Conservation (phyloP, 495 filamentous ascomycete species). For the Oleoguttula mirabilis region DNA sequence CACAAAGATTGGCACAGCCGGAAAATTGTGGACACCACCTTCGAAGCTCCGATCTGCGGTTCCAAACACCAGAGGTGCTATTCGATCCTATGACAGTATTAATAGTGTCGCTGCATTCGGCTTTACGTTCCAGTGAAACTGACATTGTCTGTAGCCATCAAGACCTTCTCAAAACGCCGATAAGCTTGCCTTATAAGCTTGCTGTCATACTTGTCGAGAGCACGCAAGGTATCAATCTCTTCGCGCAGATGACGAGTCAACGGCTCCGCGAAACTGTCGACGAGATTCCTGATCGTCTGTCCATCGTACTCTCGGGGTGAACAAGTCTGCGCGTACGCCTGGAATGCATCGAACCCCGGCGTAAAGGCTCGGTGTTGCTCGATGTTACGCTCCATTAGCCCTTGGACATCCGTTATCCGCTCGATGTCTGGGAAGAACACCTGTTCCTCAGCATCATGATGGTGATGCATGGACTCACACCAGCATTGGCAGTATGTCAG, state of each 20-base stretch:
- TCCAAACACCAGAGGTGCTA: slow-evolving; percentile 25
- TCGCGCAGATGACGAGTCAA: slow-evolving; percentile 34
- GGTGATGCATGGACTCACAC: slow-evolving; percentile 30
- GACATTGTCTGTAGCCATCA: slow-evolving; percentile 18
- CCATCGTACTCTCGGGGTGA: slow-evolving; percentile 29
- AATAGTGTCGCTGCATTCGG: slow-evolving; percentile 8
- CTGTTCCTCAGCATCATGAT: slow-evolving; percentile 28
- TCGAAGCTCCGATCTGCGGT: slow-evolving; percentile 25
- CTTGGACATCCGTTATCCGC: slow-evolving; percentile 19
- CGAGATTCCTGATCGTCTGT: slow-evolving; percentile 26
- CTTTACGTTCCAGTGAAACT: slow-evolving; percentile 6
- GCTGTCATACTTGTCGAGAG: slow-evolving; percentile 24
- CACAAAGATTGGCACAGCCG: slow-evolving; percentile 25
- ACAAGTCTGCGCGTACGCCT: slow-evolving; percentile 27
- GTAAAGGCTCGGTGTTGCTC: slow-evolving; percentile 38
- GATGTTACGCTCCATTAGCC: slow-evolving; percentile 29
- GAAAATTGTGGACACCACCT: slow-evolving; percentile 25
- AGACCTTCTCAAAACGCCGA: slow-evolving; percentile 16
- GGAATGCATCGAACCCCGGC: slow-evolving; percentile 28
- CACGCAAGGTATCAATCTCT: slow-evolving; percentile 36
- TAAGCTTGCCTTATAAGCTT: slow-evolving; percentile 20
- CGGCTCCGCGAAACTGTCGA: slow-evolving; percentile 32
- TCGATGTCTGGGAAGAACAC: slow-evolving; percentile 30
- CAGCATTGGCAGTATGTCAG: slow-evolving; percentile 30
- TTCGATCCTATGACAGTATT: slow-evolving; percentile 22